A percentile compares a stretch with the other conserved stretches of the same genome.
Conservation (phyloP, 345 rosid genomes). For the Salix udensis region DNA sequence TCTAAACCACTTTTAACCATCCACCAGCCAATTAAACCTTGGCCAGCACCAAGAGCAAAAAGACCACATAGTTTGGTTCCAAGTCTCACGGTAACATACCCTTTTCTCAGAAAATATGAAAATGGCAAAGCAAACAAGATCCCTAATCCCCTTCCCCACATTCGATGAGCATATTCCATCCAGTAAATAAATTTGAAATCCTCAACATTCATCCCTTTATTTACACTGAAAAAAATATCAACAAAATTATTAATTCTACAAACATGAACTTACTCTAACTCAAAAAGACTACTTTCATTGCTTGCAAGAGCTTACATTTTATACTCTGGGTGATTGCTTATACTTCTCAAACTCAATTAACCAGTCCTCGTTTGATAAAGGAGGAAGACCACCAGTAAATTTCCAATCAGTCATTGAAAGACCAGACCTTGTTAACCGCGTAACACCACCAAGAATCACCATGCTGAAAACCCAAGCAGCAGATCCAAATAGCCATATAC, state of each 20-base stretch:
- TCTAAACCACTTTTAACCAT: slow-evolving; percentile 99
- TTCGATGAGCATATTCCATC: slow-evolving; percentile 97
- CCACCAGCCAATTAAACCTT: slow-evolving; percentile 99
- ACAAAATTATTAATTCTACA: neutral
- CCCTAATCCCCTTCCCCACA: slow-evolving; percentile 99
- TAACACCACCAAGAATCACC: slow-evolving; percentile 86
- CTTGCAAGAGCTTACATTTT: slow-evolving; percentile 45
- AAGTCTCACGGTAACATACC: slow-evolving; percentile 75
- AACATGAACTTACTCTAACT: neutral
- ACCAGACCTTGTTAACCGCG: slow-evolving; percentile 84
- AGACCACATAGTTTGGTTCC: slow-evolving; percentile 73
- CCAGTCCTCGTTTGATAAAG: slow-evolving; percentile 81
- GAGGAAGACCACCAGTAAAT: slow-evolving; percentile 78
- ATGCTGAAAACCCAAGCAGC: slow-evolving; percentile 94
- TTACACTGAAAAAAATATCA: slow-evolving; percentile 48
- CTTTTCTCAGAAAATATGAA: slow-evolving; percentile 82
- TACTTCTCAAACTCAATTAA: slow-evolving; percentile 76
- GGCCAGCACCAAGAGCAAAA: slow-evolving; percentile 95
- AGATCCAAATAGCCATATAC: slow-evolving; percentile 89
- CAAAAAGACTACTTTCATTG: neutral
- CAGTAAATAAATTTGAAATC: slow-evolving; percentile 95
- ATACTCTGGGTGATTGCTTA: slow-evolving; percentile 81
- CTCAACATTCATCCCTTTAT: slow-evolving; percentile 86
- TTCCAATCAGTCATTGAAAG: slow-evolving; percentile 99
- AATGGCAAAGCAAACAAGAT: slow-evolving; percentile 95